Conservation (phyloP, 345 rosid species). For the Arabis alpina region DNA sequence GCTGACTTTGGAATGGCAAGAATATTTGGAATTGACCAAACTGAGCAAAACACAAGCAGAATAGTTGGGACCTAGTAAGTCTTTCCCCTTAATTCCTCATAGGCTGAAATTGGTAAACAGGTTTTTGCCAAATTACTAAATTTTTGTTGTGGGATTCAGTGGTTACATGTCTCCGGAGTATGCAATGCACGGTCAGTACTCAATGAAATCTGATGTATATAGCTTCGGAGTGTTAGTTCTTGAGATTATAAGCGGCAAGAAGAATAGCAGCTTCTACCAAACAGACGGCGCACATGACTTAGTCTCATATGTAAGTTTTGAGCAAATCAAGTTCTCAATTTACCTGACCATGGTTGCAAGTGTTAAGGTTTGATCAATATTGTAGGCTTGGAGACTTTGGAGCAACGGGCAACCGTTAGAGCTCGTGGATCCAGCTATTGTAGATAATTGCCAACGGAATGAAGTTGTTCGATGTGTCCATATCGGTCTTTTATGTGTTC, state of each 20-base stretch:
- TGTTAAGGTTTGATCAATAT: constrained; percentile 15
- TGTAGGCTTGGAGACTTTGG: constrained; percentile 70
- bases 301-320: constrained; percentile 31
- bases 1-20: too few relatives aligned
- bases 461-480: constrained; percentile 61
- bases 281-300: background rate
- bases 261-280: too few relatives aligned
- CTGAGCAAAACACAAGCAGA: too few relatives aligned
- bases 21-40: too few relatives aligned
- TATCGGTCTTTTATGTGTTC: constrained; percentile 67
- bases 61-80: too few relatives aligned
- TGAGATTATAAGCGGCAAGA: too few relatives aligned
- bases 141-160: too few relatives aligned
- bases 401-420: constrained; percentile 50
- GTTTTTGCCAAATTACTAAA: background rate
- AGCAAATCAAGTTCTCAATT: background rate
- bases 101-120: background rate
- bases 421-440: constrained; percentile 53
- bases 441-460: constrained; percentile 35
- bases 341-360: background rate
- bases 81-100: background rate
- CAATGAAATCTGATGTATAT: too few relatives aligned
- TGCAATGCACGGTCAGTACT: too few relatives aligned
- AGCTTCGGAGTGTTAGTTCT: too few relatives aligned
- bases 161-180: too few relatives aligned